Base-by-base conservation (phyloP, 345 rosid genomes). In the Aquilaria yunnanensis region DNA sequence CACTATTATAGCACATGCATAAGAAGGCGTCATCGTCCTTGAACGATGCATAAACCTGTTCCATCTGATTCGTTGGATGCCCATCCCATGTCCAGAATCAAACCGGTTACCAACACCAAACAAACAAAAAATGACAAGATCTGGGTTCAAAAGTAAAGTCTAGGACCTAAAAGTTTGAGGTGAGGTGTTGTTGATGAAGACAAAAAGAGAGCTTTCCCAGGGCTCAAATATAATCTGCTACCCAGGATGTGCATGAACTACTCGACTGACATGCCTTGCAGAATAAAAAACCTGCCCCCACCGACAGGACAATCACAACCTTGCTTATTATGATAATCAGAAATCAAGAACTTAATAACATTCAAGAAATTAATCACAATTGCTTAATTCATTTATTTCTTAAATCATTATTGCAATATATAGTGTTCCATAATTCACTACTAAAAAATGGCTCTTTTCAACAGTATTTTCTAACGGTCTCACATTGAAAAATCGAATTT, bases 1-100 rank as follows among this genome's bases (percentile, higher is more conserved):
- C 94, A 47, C 84, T 85, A 81, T 94, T 85, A 80, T 87, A 90
- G 62, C 86, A 78, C 96, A 90, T 78, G 66, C 85, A 90, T 31
- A 83, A 78, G 69, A 85, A 89, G 10, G 91, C 96, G 57, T 89
- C 94, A 47, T 75, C 88, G 1, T 87, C 94, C 80, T 83, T 89
- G 77, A 52, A 83, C 14, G 85, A 70, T 69, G 83, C 84, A 67
- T 87, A 85, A 14, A 85, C 64, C 6, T 76, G 65, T 43, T 82
- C 83, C 89, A 90, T 69, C 37, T 75, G 64, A 74, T 79, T 73
- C 51, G 78, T 94, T 86, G 82, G 78, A 16, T 16, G 23, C 23
- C 23, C 23, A 16, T 16, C 23, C 23, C 23, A 16, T 16, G 23
- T 16, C 23, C 23, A 16, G 23, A 65, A 14, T 23, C 3, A 62